Base-by-base conservation (phyloP, 257 asterid genomes). In the Agastache rugosa region DNA sequence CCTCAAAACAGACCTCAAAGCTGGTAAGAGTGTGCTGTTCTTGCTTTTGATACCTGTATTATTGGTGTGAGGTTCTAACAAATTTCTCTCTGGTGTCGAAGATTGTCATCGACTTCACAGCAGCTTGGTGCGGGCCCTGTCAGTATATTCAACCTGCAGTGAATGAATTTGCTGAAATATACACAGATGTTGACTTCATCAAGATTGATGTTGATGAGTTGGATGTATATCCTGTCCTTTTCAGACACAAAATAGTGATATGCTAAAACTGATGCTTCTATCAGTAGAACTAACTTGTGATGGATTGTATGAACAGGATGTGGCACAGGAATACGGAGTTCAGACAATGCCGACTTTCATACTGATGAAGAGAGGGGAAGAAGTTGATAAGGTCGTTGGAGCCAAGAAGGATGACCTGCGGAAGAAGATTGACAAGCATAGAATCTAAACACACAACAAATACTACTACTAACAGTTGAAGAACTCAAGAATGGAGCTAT, bases 111-210 rank as follows among this genome's bases (percentile, higher is more conserved):
- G 85, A 91, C 74, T 91, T 93, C 91, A 81, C 91, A 10, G 95
- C 97, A 29, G 31, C 91, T 17, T 90, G 97, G 97, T 90, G 96
- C 23, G 90, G 92, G 68, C 96, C 97, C 25, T 94, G 93, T 47
- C 80, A 80, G 71, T 15, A 12, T 53, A 86, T 94, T 63, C 87
- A 78, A 55, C 96, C 93, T 39, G 78, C 82, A 8, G 42, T 94
- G 31, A 58, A 81, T 1, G 94, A 83, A 41, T 81, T 91, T 53
- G 88, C 96, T 20, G 83, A 82, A 3, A 81, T 64, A 47, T 90
- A 77, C 72, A 69, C 77, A 1, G 87, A 88, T 22, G 87, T 92
- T 0, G 95, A 87, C 77, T 90, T 93, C 82, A 68, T 89, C 86
- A 90, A 83, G 90, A 89, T 93, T 69, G 93, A 91, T 77, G 90